Evolutionary conservation across 2,329 filamentous ascomycete genomes (phyloP).

Genomic region (Penicillium sp.): DNA sequence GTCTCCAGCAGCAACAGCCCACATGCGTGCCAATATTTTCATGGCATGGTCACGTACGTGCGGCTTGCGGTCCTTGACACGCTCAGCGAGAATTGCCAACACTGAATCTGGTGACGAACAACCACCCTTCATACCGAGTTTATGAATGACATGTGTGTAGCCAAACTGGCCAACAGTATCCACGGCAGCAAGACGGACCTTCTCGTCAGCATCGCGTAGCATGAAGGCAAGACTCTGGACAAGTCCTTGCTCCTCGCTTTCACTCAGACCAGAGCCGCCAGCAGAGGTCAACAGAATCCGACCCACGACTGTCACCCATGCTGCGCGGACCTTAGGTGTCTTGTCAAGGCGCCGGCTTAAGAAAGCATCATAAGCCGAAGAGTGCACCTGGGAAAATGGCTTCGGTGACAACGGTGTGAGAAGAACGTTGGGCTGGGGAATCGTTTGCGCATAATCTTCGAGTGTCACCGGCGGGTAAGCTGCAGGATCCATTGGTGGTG

Average conservation of each 20-base stretch:
- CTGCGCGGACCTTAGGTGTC: conserved; percentile 74
- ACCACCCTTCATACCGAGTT: conserved; percentile 74
- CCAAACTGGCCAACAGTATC: conserved; percentile 78
- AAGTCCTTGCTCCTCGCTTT: conserved; percentile 75
- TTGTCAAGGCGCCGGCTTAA: conserved; percentile 85
- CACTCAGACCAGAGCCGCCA: conserved; percentile 82
- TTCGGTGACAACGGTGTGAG: conserved; percentile 83
- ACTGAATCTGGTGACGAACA: conserved; percentile 76
- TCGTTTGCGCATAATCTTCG: conserved; percentile 51
- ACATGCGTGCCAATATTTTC: conserved; percentile 78
- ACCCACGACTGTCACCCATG: conserved; percentile 82
- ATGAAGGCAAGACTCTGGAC: conserved; percentile 75
- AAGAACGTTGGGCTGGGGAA: conserved; percentile 61
- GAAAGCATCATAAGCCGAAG: conserved; percentile 78
- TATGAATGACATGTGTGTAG: conserved; percentile 77
- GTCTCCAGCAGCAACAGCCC: conserved; percentile 90
- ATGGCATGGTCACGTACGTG: conserved; percentile 84
- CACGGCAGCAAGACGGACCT: conserved; percentile 85
- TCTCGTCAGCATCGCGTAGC: conserved; percentile 85
- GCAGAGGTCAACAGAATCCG: conserved; percentile 89
- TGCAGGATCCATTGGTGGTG: conserved; percentile 72
- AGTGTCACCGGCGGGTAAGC: conserved; percentile 70
- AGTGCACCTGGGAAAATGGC: conserved; percentile 83
- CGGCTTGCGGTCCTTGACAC: conserved; percentile 82
- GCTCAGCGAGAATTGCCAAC: conserved; percentile 77